Conservation (phyloP, 106 monocot genomes). For the Allium sativum region DNA sequence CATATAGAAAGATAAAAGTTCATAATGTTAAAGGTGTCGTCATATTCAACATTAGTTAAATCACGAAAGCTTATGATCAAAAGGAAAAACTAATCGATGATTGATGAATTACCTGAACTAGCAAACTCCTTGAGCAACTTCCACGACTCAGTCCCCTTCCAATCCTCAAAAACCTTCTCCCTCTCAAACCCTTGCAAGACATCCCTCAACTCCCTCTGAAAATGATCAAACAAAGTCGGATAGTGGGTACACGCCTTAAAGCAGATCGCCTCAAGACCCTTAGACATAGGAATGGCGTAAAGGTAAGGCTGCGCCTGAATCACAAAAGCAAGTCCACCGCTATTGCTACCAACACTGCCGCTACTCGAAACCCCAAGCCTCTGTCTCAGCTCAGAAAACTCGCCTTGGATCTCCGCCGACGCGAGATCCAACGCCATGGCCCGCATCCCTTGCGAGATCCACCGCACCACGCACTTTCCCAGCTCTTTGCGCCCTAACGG, state of each 20-base stretch:
- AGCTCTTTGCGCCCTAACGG: conserved; percentile 71
- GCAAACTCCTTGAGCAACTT: conserved; percentile 87
- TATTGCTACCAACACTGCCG: neutral
- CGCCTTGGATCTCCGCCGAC: conserved; percentile 62
- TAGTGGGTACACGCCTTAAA: conserved; percentile 97
- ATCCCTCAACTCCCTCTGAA: conserved; percentile 83
- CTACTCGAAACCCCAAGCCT: conserved; percentile 21
- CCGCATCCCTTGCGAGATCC: conserved; percentile 84
- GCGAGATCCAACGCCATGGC: conserved; percentile 85
- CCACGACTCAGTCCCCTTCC: conserved; percentile 73
- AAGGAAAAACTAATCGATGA: too few relatives aligned
- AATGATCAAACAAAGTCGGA: conserved; percentile 91
- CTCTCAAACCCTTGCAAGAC: conserved; percentile 58
- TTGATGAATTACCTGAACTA: conserved; percentile 37
- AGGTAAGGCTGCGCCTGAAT: conserved; percentile 90
- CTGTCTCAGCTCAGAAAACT: conserved; percentile 52
- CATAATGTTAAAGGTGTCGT: too few relatives aligned
- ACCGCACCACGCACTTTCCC: conserved; percentile 71
- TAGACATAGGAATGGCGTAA: conserved; percentile 71
- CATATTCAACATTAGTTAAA: too few relatives aligned
- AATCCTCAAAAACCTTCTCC: conserved; percentile 37
- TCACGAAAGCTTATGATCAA: too few relatives aligned
- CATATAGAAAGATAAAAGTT: too few relatives aligned
- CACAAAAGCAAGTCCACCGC: conserved; percentile 50
- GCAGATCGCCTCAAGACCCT: conserved; percentile 81